Evolutionary conservation across 2,329 filamentous ascomycete species (phyloP).

Genomic region (Rutstroemia sp.): DNA sequence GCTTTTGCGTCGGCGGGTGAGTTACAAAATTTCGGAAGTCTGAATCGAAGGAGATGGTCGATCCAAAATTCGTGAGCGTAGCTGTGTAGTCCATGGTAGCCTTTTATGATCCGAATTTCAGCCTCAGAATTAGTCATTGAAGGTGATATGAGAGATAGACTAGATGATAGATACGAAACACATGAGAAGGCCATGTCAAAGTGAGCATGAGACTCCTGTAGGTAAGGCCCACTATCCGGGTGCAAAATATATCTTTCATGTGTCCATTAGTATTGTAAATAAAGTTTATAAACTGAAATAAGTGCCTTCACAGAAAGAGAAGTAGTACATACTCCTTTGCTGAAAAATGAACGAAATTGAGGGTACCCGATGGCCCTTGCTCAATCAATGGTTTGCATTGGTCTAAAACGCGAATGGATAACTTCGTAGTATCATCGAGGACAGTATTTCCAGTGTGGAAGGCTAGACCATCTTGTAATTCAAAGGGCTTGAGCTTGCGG

Average conservation of each 20-base stretch:
- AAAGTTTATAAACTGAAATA: too few relatives aligned
- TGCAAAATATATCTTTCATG: conserved; percentile 9
- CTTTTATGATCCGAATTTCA: neutral
- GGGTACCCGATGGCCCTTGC: conserved; percentile 5
- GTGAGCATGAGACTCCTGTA: conserved; percentile 5
- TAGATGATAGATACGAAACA: conserved; percentile 1
- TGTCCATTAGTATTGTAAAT: too few relatives aligned
- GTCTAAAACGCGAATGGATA: conserved; percentile 5
- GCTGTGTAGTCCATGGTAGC: conserved; percentile 11
- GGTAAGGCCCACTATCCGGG: neutral
- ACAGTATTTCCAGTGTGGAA: neutral
- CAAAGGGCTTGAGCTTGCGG: conserved; percentile 9
- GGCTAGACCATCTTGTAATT: conserved; percentile 9
- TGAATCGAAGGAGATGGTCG: neutral
- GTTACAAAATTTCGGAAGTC: too few relatives aligned
- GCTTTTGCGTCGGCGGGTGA: too few relatives aligned
- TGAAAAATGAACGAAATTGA: conserved; percentile 15
- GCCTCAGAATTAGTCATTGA: neutral
- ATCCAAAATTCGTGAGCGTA: neutral
- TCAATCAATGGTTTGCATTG: conserved; percentile 14
- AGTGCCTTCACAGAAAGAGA: neutral
- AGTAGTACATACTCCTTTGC: conserved; percentile 9
- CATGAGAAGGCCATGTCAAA: conserved; percentile 11
- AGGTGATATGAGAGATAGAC: neutral
- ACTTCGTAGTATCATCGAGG: conserved; percentile 3